Evolutionary conservation across 495 filamentous ascomycete genomes (phyloP), one percentile per base, ranked within the genome.

Genomic region (Aspergillus ostianus): DNA sequence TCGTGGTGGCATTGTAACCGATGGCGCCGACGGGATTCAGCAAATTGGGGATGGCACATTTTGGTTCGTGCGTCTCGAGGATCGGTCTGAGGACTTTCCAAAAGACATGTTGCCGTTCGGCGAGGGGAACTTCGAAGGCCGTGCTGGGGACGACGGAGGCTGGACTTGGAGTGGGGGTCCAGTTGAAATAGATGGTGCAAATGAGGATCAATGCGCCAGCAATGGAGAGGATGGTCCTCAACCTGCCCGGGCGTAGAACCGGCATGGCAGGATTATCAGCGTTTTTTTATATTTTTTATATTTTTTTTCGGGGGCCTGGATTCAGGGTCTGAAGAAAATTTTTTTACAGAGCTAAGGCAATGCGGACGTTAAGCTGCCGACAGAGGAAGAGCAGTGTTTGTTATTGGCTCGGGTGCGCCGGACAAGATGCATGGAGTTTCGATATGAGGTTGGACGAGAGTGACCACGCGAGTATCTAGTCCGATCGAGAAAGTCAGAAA

Each of bases 21-120:
- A 64, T 60, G 1, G 65, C 64, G 10, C 58, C 64, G 15, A 54
- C 65, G 60, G 66, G 45, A 57, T 59, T 61, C 1, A 58, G 32
- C 15, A 67, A 70, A 13, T 53, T 54, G n/a, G 73, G 73, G 5
- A 68, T 56, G 27, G 75, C 67, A 46, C 68, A 69, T 45, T 67
- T 67, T 18, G 74, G 74, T 20, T 62, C 57, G 52, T 75, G 62
- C 30, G 61, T 65, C 61, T 73, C 63, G 51, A 77, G 60, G 18
- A 77, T 66, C 15, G 72, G 70, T 18, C 70, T 67, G 52, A 77
- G 66, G 17, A 61, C 68, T 46, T 73, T 77, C 74, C 74, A 77
- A 50, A 77, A 77, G 51, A 67, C 69, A 56, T 68, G 71, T 44
- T 77, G 74, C 21, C 74, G 74, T 65, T 75, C 69, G 9, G 59